Base-by-base conservation (phyloP, 176 grass and related monocot genomes). In the Carex scoparia region DNA sequence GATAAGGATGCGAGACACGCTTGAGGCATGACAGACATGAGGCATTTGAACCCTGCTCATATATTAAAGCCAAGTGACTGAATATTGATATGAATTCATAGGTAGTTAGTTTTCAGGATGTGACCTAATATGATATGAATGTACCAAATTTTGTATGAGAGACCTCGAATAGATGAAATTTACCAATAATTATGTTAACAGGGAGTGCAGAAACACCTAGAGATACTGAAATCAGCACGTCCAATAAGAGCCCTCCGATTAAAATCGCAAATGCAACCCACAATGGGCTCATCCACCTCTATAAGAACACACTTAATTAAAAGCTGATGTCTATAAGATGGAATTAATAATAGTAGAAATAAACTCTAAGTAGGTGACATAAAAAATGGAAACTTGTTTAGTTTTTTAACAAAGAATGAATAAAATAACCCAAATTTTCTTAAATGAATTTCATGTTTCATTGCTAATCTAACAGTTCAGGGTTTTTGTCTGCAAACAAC, bases 171-270 rank as follows among this genome's bases (percentile, higher is more conserved):
- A 42, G 5, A 87, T 40, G 53, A 83, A 67, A 67, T 35, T 83
- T 99, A 99, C 96, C 96, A 68, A 94, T 99, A 86, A 99, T 95
- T 85, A 95, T 94, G 85, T 99, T 99, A 58, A 99, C 93, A 73
- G 96, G 96, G 61, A 99, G 91, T 35, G 93, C 87, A 1, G 96
- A 99, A 87, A 99, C 90, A 58, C 96, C 96, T 61, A 99, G 96
- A 88, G 96, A 95, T 88, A 99, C 90, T 40, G 96, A 99, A 85
- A 99, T 95, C 61, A 99, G 93, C 85, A 99, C 96, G 78, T 99
- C 96, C 86, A 99, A 80, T 69, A 99, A 94, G 66, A 99, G 91
- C 54, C 93, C 96, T 18, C 97, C 96, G 69, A 99, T 99, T 85
- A 99, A 86, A 87, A 99, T 94, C 77, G 93, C 91, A 88, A 99